A percentile compares a stretch with the other conserved stretches of the same genome.
Evolutionary conservation across 257 asterid genomes (phyloP).

Genomic region (Ajuga chamaepitys): DNA sequence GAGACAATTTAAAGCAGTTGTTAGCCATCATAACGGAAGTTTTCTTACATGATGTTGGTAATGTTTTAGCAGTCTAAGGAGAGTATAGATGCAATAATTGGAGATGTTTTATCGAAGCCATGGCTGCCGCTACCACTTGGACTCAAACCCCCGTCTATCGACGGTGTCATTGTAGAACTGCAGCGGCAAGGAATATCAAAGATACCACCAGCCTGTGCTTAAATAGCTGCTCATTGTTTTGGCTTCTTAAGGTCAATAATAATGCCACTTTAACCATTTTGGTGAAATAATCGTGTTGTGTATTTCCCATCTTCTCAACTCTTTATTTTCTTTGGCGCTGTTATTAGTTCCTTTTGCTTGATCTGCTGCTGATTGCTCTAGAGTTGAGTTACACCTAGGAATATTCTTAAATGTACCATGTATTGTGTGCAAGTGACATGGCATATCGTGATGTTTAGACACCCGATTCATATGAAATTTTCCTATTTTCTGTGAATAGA

Average conservation of each 20-base stretch:
- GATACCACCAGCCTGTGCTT: slow-evolving; percentile 59
- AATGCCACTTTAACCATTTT: slow-evolving; percentile 12
- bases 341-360: not conserved
- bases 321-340: not conserved
- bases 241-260: not conserved
- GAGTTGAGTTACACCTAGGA: not conserved
- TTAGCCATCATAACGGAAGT: not conserved
- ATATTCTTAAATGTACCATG: not conserved
- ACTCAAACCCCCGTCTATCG: slow-evolving; percentile 70
- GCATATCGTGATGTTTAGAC: not conserved
- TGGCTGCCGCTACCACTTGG: slow-evolving; percentile 95
- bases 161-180: slow-evolving; percentile 66
- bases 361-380: not conserved
- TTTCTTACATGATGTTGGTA: not conserved
- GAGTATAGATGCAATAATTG: slow-evolving; percentile 82
- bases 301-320: not conserved
- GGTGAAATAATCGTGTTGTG: slow-evolving; percentile 6
- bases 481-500: not conserved
- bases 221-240: not conserved
- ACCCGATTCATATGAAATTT: slow-evolving; percentile 8
- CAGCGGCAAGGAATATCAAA: slow-evolving; percentile 78
- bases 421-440: not conserved
- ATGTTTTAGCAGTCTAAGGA: slow-evolving; percentile 56
- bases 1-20: not conserved
- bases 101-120: slow-evolving; percentile 82